Base-by-base conservation (phyloP, 1,139 yeast genomes). In the Lodderomyces elongisporus region DNA sequence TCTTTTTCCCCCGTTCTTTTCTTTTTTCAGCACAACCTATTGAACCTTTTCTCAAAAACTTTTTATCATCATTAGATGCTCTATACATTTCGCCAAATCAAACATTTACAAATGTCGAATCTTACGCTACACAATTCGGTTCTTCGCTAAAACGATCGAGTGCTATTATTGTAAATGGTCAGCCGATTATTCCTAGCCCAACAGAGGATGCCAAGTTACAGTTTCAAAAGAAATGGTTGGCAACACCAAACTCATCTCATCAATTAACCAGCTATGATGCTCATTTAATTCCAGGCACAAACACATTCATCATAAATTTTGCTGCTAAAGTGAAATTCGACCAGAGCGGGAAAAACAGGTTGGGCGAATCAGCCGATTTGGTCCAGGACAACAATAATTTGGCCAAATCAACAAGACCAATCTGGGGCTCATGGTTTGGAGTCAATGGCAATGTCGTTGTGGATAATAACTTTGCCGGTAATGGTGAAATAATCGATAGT, bases 401-500 rank as follows among this genome's bases (percentile, higher is more conserved):
- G 6, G 30, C 25, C 5, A 37, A 39, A 28, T 44, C 45, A 12
- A 55, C 49, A 33, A 61, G 68, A 37, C 62, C 70, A 5, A 43
- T 68, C 5, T 77, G 82, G 82, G 78, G 89, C 8, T 65, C 81
- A 10, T 77, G 83, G 77, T 77, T 73, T 51, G 91, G 91, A 2
- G 77, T 79, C 27, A 70, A 73, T 39, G 46, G 80, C 21, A 75
- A 68, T 44, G 43, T 81, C 42, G 73, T 80, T 15, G 64, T 79
- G 13, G 87, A 81, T 51, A 81, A 76, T 38, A 49, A 63, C 10
- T 62, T 77, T n/a, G 52, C 64, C 32, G 54, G 55, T 18, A 29
- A 28, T 3, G 58, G 48, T 25, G 71, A 73, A 46, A 51, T 75
- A 49, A 60, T 79, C 23, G 71, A 72, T 43, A 70, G 79, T 17